Conservation (phyloP, 371 early-diverging fungal species). For the Mortierella polycephala region DNA sequence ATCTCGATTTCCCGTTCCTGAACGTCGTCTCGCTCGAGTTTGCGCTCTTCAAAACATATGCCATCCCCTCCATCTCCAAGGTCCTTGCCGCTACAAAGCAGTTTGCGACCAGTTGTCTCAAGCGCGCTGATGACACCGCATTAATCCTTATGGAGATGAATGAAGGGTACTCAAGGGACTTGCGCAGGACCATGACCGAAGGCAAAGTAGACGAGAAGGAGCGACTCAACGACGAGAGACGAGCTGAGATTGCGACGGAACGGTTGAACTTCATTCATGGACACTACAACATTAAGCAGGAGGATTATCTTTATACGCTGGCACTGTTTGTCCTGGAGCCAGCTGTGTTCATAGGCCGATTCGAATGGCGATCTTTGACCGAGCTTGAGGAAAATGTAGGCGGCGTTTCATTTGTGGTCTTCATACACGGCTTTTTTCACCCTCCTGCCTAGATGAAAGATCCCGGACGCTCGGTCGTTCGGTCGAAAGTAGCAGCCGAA, state of each 20-base stretch:
- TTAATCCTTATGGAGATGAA: slow-evolving; percentile 59
- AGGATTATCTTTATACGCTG: slow-evolving; percentile 65
- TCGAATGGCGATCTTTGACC: slow-evolving; percentile 62
- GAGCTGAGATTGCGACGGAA: slow-evolving; percentile 50
- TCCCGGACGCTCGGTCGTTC: too few species aligned
- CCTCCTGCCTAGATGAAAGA: too few species aligned
- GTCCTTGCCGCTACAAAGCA: slow-evolving; percentile 51
- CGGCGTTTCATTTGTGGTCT: too few species aligned
- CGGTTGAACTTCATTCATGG: slow-evolving; percentile 67
- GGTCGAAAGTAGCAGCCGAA: too few species aligned
- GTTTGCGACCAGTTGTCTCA: slow-evolving; percentile 50
- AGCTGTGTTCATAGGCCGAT: slow-evolving; percentile 56
- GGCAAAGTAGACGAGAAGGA: slow-evolving; percentile 28
- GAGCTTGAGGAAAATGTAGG: slow-evolving; percentile 64
- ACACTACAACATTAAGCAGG: slow-evolving; percentile 62
- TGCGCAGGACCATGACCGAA: slow-evolving; percentile 41
- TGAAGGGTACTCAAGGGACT: slow-evolving; percentile 56
- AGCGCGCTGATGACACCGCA: slow-evolving; percentile 63
- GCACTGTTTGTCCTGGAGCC: slow-evolving; percentile 61
- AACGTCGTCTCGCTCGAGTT: slow-evolving; percentile 55
- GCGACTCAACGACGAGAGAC: slow-evolving; percentile 37
- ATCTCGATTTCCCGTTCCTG: slow-evolving; percentile 61
- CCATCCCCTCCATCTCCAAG: slow-evolving; percentile 65
- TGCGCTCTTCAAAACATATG: slow-evolving; percentile 68
- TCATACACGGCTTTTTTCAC: slow-evolving; percentile 1